These are phyloP conservation scores for Aeschynomene evenia DNA, from an alignment of 306 rosid genomes.

Conservation along the genomic window DNA sequence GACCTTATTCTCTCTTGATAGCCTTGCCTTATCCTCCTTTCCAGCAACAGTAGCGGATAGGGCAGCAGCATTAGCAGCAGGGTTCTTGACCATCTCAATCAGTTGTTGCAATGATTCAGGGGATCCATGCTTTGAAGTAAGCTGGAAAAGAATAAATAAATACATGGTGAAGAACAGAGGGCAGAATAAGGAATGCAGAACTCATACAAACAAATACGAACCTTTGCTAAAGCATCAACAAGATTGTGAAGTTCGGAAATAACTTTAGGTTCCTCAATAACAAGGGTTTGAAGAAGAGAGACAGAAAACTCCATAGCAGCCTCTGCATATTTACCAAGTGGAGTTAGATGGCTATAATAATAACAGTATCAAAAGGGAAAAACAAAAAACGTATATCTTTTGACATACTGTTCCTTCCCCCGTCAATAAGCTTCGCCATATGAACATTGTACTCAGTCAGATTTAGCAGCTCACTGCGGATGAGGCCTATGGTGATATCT, in stretches of 20 bases:
- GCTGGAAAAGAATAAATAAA: conserved; percentile 45
- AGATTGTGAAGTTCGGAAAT: conserved; percentile 97
- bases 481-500: conserved; percentile 87
- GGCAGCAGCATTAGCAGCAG: conserved; percentile 48
- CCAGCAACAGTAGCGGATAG: conserved; percentile 58
- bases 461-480: conserved; percentile 80
- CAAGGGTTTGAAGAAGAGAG: conserved; percentile 80
- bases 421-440: conserved; percentile 94
- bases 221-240: conserved; percentile 91
- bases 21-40: conserved; percentile 85
- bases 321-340: conserved; percentile 56
- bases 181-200: background rate
- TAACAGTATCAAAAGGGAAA: background rate
- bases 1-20: conserved; percentile 80
- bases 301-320: conserved; percentile 83
- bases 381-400: background rate
- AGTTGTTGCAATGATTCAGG: conserved; percentile 85
- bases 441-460: conserved; percentile 98
- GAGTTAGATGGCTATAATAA: conserved; percentile 26
- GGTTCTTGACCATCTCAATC: conserved; percentile 83
- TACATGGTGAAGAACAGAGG: conserved; percentile 25
- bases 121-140: conserved; percentile 87
- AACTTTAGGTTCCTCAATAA: conserved; percentile 71
- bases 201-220: conserved; percentile 33
- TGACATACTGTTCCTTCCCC: conserved; percentile 94